phyloP scores from a whole-genome alignment of 2,329 filamentous ascomycete species.

The Pestalotiopsis sp. region DNA sequence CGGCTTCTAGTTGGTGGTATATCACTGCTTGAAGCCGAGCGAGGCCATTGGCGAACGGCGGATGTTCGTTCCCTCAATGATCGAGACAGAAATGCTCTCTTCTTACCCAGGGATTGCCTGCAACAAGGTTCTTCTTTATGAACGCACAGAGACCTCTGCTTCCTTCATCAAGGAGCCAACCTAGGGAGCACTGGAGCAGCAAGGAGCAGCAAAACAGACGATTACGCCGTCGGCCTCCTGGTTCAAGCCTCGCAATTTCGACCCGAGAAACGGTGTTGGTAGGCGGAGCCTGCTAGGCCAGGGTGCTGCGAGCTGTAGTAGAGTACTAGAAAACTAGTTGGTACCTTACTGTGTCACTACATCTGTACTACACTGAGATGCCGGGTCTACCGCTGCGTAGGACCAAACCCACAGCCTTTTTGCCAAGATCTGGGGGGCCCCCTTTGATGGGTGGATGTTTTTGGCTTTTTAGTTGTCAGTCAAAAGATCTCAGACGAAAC shows the following conservation, averaged over 20 bases:
- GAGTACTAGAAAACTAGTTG: constrained; percentile 14
- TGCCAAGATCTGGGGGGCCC: constrained; percentile 8
- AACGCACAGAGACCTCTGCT: background rate
- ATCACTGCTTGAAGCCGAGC: no score
- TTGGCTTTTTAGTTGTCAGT: background rate
- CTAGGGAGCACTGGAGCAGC: background rate
- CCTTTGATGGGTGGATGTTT: background rate
- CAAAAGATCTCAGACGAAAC: background rate
- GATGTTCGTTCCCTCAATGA: no score
- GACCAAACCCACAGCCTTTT: background rate
- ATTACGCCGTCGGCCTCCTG: constrained; percentile 1
- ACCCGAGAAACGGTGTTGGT: constrained; percentile 11
- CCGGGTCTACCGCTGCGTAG: constrained; percentile 7
- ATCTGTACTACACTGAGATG: background rate
- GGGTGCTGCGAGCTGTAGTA: background rate
- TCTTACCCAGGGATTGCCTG: no score
- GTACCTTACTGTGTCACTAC: background rate
- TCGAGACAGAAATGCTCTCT: no score
- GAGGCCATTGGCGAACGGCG: no score
- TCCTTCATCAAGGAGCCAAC: no score
- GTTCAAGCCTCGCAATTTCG: constrained; percentile 21
- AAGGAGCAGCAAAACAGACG: constrained; percentile 7
- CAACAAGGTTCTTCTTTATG: background rate
- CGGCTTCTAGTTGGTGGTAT: no score
- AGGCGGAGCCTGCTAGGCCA: background rate